Evolutionary conservation across 352 stramenopile genomes (phyloP).

Genomic region (Lagenidium sp.): DNA sequence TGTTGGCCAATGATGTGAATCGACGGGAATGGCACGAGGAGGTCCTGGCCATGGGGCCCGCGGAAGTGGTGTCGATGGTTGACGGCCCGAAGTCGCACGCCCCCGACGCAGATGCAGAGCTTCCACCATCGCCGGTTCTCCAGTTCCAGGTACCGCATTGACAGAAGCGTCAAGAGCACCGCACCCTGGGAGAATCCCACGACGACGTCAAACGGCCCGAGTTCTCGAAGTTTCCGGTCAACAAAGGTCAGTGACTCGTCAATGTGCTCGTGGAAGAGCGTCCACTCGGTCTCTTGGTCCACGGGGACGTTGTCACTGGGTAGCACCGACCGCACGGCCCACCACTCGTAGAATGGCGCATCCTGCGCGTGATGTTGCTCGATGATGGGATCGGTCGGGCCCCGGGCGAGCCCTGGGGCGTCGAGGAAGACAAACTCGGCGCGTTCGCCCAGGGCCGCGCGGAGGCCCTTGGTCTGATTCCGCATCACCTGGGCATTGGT

Average conservation of each 20-base stretch:
- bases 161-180: conserved; percentile 48
- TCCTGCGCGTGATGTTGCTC: conserved; percentile 41
- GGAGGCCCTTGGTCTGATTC: conserved; percentile 47
- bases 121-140: conserved; percentile 23
- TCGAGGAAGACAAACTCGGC: conserved; percentile 72
- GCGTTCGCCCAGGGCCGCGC: conserved; percentile 38
- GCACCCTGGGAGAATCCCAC: conserved; percentile 75
- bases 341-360: conserved; percentile 76
- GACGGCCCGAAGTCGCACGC: conserved; percentile 24
- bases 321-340: conserved; percentile 27
- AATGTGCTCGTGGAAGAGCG: conserved; percentile 13
- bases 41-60: conserved; percentile 7
- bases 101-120: conserved; percentile 32
- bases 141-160: conserved; percentile 44
- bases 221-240: conserved; percentile 33
- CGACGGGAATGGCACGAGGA: conserved; percentile 20
- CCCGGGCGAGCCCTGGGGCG: conserved; percentile 28
- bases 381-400: conserved; percentile 46
- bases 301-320: conserved; percentile 27
- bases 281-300: conserved; percentile 9
- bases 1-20: conserved; percentile 38
- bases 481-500: conserved; percentile 70
- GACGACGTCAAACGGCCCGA: conserved; percentile 69
- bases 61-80: conserved; percentile 31
- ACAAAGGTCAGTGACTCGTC: conserved; percentile 42